phyloP scores from a whole-genome alignment of 2,329 filamentous ascomycete genomes.

The Penicillium decumbens region DNA sequence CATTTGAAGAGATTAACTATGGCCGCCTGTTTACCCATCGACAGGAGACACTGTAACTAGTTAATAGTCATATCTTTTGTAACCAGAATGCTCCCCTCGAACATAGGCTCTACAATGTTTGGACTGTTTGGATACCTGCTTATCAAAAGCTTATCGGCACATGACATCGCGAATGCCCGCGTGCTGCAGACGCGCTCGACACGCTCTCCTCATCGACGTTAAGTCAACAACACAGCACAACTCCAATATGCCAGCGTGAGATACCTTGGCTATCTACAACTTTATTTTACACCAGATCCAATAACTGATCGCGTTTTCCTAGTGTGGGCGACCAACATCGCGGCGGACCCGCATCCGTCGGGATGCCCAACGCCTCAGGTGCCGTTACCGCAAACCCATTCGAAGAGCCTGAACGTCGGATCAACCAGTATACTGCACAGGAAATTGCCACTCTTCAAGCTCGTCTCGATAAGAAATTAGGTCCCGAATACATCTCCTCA shows the following conservation, averaged over 20 bases:
- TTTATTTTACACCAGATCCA: not conserved
- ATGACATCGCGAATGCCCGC: slow-evolving; percentile 33
- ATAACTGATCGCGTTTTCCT: slow-evolving; percentile 24
- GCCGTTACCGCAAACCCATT: slow-evolving; percentile 65
- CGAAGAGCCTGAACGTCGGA: slow-evolving; percentile 62
- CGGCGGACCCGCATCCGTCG: slow-evolving; percentile 39
- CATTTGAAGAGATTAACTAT: not conserved
- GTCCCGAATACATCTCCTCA: slow-evolving; percentile 91
- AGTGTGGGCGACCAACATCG: slow-evolving; percentile 68
- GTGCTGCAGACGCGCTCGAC: slow-evolving; percentile 20
- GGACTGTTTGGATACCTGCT: not conserved
- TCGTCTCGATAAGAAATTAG: slow-evolving; percentile 85
- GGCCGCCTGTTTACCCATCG: too few relatives aligned
- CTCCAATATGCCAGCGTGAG: slow-evolving; percentile 47
- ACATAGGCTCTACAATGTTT: not conserved
- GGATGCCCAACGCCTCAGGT: slow-evolving; percentile 34
- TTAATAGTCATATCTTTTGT: not conserved
- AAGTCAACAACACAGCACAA: slow-evolving; percentile 13
- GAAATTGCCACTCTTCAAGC: slow-evolving; percentile 85
- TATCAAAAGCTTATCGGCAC: slow-evolving; percentile 21
- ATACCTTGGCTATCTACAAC: too few relatives aligned
- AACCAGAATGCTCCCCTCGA: not conserved
- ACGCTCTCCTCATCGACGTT: slow-evolving; percentile 8
- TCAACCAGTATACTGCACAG: slow-evolving; percentile 79
- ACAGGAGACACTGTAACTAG: too few relatives aligned